phyloP scores from a whole-genome alignment of 148 eudicot genomes.

The Simmondsia chinensis region DNA sequence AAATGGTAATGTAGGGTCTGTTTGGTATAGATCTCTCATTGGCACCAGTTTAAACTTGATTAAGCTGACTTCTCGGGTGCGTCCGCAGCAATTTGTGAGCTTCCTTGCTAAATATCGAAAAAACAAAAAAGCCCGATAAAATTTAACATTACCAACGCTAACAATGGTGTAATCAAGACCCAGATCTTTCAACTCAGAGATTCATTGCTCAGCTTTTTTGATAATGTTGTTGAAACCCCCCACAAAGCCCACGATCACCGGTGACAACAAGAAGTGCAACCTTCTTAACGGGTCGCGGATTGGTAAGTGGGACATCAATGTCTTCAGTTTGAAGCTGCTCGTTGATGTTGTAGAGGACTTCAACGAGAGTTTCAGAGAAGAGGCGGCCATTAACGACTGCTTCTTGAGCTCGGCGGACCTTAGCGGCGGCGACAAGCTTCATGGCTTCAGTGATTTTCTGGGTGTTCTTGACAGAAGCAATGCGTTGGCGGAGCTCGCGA shows the following conservation, averaged over 20 bases:
- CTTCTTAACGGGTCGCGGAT: conserved; percentile 58
- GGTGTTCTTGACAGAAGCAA: conserved; percentile 52
- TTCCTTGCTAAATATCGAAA: too few species aligned
- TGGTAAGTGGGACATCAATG: conserved; percentile 49
- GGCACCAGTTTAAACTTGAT: too few species aligned
- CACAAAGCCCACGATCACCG: conserved; percentile 67
- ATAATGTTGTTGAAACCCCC: conserved; percentile 45
- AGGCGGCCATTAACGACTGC: conserved; percentile 62
- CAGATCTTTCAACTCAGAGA: conserved; percentile 25
- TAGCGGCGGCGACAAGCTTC: conserved; percentile 83
- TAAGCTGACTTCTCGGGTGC: too few species aligned
- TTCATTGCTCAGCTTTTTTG: conserved; percentile 53
- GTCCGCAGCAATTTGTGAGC: too few species aligned
- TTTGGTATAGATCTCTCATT: too few species aligned
- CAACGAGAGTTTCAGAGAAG: conserved; percentile 65
- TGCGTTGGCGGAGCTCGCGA: conserved; percentile 51
- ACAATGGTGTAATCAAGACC: conserved; percentile 42
- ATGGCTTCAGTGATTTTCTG: conserved; percentile 80
- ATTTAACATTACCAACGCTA: conserved; percentile 64
- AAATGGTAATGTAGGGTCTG: too few species aligned
- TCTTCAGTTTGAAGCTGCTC: conserved; percentile 73
- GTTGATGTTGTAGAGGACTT: conserved; percentile 63
- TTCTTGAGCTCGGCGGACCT: conserved; percentile 67
- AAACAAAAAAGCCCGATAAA: too few species aligned
- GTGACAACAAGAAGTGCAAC: conserved; percentile 59